phyloP scores from a whole-genome alignment of 2,329 filamentous ascomycete genomes.

The Thermomyces lanuginosus region DNA sequence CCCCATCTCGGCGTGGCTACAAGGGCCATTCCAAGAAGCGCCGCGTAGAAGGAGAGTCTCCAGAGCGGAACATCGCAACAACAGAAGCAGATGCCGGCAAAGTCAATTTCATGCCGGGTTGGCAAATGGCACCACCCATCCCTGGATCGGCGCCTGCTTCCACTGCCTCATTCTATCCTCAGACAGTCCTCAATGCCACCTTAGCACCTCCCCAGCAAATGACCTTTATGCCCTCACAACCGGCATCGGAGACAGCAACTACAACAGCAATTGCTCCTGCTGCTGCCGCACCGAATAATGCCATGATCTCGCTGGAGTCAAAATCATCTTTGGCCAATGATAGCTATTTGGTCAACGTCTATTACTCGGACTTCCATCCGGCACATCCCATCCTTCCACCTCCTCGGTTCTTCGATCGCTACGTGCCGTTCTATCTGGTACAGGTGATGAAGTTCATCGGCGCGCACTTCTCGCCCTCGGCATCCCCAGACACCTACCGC shows the following conservation, averaged over 20 bases:
- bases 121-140: no score
- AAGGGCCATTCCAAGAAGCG: constrained; percentile 46
- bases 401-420: constrained; percentile 22
- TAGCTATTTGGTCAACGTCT: constrained; percentile 34
- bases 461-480: constrained; percentile 35
- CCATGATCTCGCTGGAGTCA: constrained; percentile 25
- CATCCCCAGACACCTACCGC: constrained; percentile 31
- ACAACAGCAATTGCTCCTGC: not conserved
- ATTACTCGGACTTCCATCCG: constrained; percentile 39
- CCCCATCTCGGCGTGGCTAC: constrained; percentile 59
- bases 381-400: constrained; percentile 43
- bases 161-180: no score
- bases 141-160: no score
- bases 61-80: no score
- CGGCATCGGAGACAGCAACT: constrained; percentile 3
- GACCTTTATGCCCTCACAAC: constrained; percentile 9
- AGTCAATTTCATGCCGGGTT: constrained; percentile 30
- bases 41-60: no score
- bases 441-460: constrained; percentile 42
- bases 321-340: constrained; percentile 17
- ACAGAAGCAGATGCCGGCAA: constrained; percentile 36
- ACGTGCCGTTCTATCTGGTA: constrained; percentile 31
- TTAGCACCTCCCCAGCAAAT: constrained; percentile 10
- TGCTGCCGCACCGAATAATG: constrained; percentile 1
- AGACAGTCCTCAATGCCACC: no score